phyloP scores from a whole-genome alignment of 495 filamentous ascomycete genomes.

The Lasiosphaeria hispida region DNA sequence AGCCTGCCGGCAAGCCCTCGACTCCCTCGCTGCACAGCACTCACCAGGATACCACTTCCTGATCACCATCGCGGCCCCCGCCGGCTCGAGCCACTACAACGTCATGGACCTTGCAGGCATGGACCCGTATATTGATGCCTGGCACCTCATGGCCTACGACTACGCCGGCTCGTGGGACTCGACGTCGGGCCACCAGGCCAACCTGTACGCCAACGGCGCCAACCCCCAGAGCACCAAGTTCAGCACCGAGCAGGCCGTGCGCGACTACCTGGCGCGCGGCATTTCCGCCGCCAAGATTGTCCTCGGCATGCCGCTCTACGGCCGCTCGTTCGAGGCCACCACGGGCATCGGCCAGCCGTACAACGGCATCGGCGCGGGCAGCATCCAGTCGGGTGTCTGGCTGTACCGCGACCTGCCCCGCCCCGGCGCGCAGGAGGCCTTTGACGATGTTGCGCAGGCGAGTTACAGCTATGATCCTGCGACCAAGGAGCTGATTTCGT shows the following conservation, averaged over 20 bases:
- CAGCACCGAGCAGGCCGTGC: slow-evolving; percentile 63
- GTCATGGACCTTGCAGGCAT: slow-evolving; percentile 66
- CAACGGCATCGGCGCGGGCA: slow-evolving; percentile 61
- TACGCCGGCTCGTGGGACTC: slow-evolving; percentile 70
- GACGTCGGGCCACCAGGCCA: slow-evolving; percentile 69
- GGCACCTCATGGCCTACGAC: slow-evolving; percentile 83
- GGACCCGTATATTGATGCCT: slow-evolving; percentile 76
- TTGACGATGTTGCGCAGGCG: slow-evolving; percentile 54
- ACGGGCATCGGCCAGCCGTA: slow-evolving; percentile 66
- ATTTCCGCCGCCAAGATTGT: slow-evolving; percentile 68
- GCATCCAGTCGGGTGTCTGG: slow-evolving; percentile 76
- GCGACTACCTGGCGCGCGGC: slow-evolving; percentile 63
- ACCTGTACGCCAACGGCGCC: slow-evolving; percentile 56
- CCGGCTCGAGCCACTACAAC: slow-evolving; percentile 63
- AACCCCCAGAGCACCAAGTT: slow-evolving; percentile 62
- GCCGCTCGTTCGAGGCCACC: slow-evolving; percentile 72
- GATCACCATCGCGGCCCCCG: slow-evolving; percentile 68
- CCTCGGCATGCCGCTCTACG: slow-evolving; percentile 83
- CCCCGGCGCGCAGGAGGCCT: slow-evolving; percentile 44
- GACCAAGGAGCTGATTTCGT: slow-evolving; percentile 65
- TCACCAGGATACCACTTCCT: slow-evolving; percentile 58
- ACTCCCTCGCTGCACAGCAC: slow-evolving; percentile 55
- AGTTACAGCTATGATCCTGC: slow-evolving; percentile 67
- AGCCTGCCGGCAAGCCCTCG: slow-evolving; percentile 62
- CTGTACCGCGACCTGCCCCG: slow-evolving; percentile 66